phyloP scores from a whole-genome alignment of 495 filamentous ascomycete species.

The Neurospora sp. region DNA sequence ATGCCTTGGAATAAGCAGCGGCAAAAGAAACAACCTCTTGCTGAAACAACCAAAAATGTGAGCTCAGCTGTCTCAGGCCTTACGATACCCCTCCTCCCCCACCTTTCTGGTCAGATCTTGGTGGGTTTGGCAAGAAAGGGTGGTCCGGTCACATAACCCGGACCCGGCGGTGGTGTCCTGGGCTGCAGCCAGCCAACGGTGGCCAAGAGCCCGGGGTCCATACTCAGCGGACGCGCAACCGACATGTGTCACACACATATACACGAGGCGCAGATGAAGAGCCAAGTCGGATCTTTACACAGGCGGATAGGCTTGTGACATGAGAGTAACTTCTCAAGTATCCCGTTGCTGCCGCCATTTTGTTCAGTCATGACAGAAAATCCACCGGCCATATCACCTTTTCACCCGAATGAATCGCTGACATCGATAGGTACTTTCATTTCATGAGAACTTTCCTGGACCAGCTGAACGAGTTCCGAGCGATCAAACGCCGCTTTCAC shows the following conservation, averaged over 20 bases:
- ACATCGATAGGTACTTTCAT: not conserved
- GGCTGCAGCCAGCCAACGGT: not conserved
- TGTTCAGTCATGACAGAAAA: not conserved
- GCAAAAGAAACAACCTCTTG: not conserved
- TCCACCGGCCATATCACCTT: not conserved
- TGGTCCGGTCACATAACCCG: not conserved
- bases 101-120: not conserved
- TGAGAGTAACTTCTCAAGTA: not conserved
- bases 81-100: not conserved
- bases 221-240: not conserved
- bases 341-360: not conserved
- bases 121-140: not conserved
- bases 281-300: not conserved
- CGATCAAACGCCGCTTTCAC: not conserved
- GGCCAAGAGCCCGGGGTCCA: not conserved
- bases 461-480: not conserved
- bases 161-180: not conserved
- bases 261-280: not conserved
- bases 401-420: not conserved
- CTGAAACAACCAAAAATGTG: not conserved
- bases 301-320: not conserved
- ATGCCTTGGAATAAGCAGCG: not conserved
- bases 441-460: not conserved
- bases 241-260: not conserved
- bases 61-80: not conserved